These are phyloP conservation scores for Metschnikowia sp. DNA, from an alignment of 805 yeast genomes.

Conservation along the genomic window DNA sequence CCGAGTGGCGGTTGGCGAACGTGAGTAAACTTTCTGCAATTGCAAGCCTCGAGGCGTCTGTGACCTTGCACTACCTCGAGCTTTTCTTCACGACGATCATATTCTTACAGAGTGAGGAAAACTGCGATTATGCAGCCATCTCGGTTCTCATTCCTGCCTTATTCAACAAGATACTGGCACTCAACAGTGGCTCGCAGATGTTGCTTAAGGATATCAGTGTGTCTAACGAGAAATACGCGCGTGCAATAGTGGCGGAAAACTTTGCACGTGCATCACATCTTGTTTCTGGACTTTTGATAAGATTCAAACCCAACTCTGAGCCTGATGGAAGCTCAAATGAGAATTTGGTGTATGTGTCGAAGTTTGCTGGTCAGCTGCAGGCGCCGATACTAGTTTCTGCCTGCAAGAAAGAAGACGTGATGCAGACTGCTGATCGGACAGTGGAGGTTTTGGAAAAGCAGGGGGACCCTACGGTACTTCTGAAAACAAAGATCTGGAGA, in stretches of 20 bases:
- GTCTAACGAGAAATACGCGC: conserved; percentile 19
- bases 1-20: conserved; percentile 20
- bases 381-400: conserved; percentile 6
- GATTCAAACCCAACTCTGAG: conserved; percentile 19
- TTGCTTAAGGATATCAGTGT: conserved; percentile 8
- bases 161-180: conserved; percentile 15
- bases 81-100: conserved; percentile 27
- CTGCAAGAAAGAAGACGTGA: conserved; percentile 12
- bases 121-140: conserved; percentile 13
- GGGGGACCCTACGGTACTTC: conserved; percentile 1
- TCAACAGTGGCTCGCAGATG: conserved; percentile 14
- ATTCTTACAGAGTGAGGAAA: conserved; percentile 37
- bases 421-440: conserved; percentile 14
- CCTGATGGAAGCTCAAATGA: not conserved
- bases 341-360: not conserved
- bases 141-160: conserved; percentile 17
- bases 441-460: conserved; percentile 9
- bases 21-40: conserved; percentile 11
- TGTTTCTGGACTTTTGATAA: conserved; percentile 30
- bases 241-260: conserved; percentile 27
- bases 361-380: not conserved
- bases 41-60: conserved; percentile 11
- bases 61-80: conserved; percentile 27
- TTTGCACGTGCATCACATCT: conserved; percentile 30
- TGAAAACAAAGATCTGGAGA: conserved; percentile 32